A percentile compares a stretch with the other conserved stretches of the same genome.
Conservation (phyloP, 768 basidiomycete genomes). For the Mycena capillaripes region DNA sequence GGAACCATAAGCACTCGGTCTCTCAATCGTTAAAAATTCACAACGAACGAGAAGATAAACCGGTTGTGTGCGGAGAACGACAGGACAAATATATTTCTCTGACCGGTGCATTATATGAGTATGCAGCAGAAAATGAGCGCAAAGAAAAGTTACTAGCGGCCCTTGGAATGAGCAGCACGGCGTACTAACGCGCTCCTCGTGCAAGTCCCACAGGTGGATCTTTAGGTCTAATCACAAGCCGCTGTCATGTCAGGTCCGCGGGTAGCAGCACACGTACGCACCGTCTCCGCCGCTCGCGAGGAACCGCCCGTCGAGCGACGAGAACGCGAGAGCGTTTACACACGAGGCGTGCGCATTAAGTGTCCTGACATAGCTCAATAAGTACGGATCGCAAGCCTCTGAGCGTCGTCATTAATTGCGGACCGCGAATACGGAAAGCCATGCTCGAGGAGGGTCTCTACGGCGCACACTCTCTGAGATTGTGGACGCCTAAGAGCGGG, state of each 20-base stretch:
- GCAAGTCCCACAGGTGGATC: constrained; percentile 76
- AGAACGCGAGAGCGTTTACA: constrained; percentile 75
- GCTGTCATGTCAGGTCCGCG: constrained; percentile 20
- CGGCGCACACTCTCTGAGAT: constrained; percentile 9
- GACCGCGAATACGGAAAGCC: constrained; percentile 45
- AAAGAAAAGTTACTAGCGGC: constrained; percentile 53
- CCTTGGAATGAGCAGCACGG: constrained; percentile 62
- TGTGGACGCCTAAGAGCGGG: neutral
- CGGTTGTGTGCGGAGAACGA: constrained; percentile 78
- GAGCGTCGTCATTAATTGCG: neutral
- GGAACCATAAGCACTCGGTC: constrained; percentile 9
- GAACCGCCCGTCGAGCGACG: constrained; percentile 71
- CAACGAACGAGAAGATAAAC: constrained; percentile 74
- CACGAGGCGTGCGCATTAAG: constrained; percentile 69
- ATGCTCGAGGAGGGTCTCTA: constrained; percentile 34
- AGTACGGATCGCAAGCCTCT: neutral
- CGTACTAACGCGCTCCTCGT: constrained; percentile 65
- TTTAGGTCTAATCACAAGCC: constrained; percentile 59
- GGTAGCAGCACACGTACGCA: constrained; percentile 45
- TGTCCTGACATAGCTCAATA: constrained; percentile 44
- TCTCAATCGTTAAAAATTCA: constrained; percentile 21
- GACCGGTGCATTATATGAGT: constrained; percentile 9
- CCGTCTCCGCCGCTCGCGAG: constrained; percentile 81
- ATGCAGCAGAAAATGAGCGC: neutral
- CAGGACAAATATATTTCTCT: constrained; percentile 82